Percentiles rank a stretch among this genome's conserved stretches.
These are phyloP conservation scores for Penicillium roqueforti DNA, from an alignment of 495 filamentous ascomycete species.

Conservation along the genomic window DNA sequence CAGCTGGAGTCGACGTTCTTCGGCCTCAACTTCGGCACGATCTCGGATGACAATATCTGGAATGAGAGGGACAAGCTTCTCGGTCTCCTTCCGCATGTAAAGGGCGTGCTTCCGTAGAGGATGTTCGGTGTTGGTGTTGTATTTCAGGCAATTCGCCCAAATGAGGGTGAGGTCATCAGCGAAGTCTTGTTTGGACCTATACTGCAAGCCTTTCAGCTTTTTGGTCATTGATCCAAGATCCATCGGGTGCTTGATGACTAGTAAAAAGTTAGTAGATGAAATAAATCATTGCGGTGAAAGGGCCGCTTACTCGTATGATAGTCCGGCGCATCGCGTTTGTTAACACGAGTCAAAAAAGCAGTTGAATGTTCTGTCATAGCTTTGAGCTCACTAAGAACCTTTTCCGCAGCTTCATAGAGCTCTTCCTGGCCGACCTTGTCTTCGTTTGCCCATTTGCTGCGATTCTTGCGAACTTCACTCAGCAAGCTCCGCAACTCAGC, in stretches of 20 bases:
- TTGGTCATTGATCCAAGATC: slow-evolving; percentile 97
- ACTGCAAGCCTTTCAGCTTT: slow-evolving; percentile 81
- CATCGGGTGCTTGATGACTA: slow-evolving; percentile 97
- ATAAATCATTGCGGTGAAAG: not conserved
- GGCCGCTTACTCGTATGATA: slow-evolving; percentile 73
- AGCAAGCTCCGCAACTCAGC: slow-evolving; percentile 86
- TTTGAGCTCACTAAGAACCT: slow-evolving; percentile 92
- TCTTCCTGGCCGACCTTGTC: slow-evolving; percentile 97
- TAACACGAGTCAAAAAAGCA: slow-evolving; percentile 86
- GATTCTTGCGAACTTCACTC: slow-evolving; percentile 94
- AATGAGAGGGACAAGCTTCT: slow-evolving; percentile 91
- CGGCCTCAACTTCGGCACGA: slow-evolving; percentile 92
- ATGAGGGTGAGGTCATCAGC: slow-evolving; percentile 90
- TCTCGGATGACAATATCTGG: slow-evolving; percentile 87
- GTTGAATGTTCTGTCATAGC: slow-evolving; percentile 94
- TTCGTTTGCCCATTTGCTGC: slow-evolving; percentile 98
- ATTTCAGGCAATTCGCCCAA: slow-evolving; percentile 93
- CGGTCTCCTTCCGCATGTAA: slow-evolving; percentile 93
- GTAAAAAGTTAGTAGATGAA: slow-evolving; percentile 16
- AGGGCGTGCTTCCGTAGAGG: slow-evolving; percentile 89
- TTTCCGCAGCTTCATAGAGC: slow-evolving; percentile 93
- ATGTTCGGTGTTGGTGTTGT: slow-evolving; percentile 86
- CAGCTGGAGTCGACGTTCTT: slow-evolving; percentile 79
- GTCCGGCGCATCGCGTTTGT: slow-evolving; percentile 94
- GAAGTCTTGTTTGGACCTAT: slow-evolving; percentile 94